Evolutionary conservation across 768 basidiomycete species (phyloP), one percentile per base, ranked within the genome.

Genomic region (Amanita subjunquillea): DNA sequence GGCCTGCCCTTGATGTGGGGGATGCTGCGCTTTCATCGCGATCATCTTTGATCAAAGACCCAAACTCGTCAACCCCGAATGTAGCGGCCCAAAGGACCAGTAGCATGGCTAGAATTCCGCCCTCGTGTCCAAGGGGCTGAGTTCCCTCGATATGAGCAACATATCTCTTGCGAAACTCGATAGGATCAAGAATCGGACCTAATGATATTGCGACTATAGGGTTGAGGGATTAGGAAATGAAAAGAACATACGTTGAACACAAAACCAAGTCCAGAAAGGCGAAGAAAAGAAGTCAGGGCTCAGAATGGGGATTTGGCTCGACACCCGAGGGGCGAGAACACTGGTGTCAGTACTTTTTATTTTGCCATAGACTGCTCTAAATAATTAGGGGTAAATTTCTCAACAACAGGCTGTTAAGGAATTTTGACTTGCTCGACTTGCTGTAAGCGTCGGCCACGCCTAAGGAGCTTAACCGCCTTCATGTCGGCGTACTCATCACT

Each of bases 401-500:
- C 10, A 13, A 36, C 6, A 20, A 37, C 7, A 15, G 36, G 17
- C 4, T 4, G 43, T 10, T 15, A 53, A 40, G 34, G 15, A 46
- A 29, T 4, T 32, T 48, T 46, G 32, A 75, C 87, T 54, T 59
- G 88, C 88, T 91, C 86, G 64, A 86, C 89, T 70, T 89, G 85
- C 60, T 89, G 90, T 10, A 90, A 72, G 30, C 87, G 80, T 42
- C 87, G 77, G 22, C 88, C 88, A 48, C 85, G 82, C 56, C 86
- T 70, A 17, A 93, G 76, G 29, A 91, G 70, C 67, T 93, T 95
- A 55, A 90, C 89, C 2, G 90, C 87, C 63, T 93, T 93, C 42
- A 92, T 82, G 59, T 92, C 85, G 20, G 89, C 89, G 60, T 90
- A 93, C 63, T 93, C 92, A 64, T 95, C 92, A 22, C 91, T 95